Conservation (phyloP, 2,329 filamentous ascomycete genomes). For the Sporothrix brasiliensis region DNA sequence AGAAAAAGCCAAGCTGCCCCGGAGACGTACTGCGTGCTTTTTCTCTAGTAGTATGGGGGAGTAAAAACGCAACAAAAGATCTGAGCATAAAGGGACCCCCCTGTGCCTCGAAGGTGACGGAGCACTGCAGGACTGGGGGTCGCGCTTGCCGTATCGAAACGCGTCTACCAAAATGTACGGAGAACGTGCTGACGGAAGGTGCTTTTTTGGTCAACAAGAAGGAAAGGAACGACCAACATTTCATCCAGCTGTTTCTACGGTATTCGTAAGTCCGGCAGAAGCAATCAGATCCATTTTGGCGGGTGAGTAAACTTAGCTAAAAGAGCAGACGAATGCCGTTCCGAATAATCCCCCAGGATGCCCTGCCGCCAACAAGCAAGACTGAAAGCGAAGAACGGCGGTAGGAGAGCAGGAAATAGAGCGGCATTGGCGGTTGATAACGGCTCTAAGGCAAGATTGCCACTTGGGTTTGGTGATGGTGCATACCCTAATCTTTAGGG, state of each 20-base stretch:
- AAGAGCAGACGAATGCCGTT: conserved; percentile 11
- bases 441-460: conserved; percentile 28
- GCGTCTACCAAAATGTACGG: background rate
- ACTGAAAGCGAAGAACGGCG: background rate
- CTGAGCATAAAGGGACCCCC: conserved; percentile 1
- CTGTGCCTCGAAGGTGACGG: background rate
- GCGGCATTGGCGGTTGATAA: conserved; percentile 27
- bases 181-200: too few species aligned
- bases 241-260: too few species aligned
- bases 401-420: conserved; percentile 8
- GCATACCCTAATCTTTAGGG: background rate
- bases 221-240: too few species aligned
- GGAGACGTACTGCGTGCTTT: too few species aligned
- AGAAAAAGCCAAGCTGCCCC: too few species aligned
- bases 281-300: too few species aligned
- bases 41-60: conserved; percentile 7
- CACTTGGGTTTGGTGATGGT: conserved; percentile 11
- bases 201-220: too few species aligned
- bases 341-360: background rate
- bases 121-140: background rate
- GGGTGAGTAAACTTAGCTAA: background rate
- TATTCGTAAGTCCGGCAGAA: too few species aligned
- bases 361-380: background rate
- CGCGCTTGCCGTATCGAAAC: background rate
- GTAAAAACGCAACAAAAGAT: conserved; percentile 1